These are phyloP conservation scores for Aspergillus conjunctus DNA, from an alignment of 495 filamentous ascomycete species.

Conservation along the genomic window DNA sequence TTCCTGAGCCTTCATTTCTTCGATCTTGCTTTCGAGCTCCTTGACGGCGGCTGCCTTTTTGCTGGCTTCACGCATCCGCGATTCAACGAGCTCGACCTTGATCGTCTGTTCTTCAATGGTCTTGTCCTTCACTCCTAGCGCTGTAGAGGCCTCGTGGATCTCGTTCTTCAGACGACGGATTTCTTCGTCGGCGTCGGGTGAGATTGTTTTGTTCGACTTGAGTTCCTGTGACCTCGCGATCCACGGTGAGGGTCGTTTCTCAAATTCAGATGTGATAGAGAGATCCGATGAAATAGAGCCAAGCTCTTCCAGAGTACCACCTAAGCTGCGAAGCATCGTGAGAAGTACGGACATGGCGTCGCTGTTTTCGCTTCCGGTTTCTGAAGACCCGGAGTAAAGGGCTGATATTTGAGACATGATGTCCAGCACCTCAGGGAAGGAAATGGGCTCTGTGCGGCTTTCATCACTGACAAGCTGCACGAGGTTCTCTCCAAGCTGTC, in stretches of 20 bases:
- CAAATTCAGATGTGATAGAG: slow-evolving; percentile 81
- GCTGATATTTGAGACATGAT: slow-evolving; percentile 60
- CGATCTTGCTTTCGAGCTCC: slow-evolving; percentile 60
- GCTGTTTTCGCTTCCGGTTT: slow-evolving; percentile 47
- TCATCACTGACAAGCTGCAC: slow-evolving; percentile 70
- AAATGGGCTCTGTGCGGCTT: slow-evolving; percentile 67
- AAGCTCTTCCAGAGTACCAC: slow-evolving; percentile 68
- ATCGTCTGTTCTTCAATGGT: slow-evolving; percentile 85
- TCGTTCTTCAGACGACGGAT: slow-evolving; percentile 75
- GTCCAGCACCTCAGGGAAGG: slow-evolving; percentile 63
- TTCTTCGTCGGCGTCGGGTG: slow-evolving; percentile 78
- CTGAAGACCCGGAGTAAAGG: slow-evolving; percentile 30
- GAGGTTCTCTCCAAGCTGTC: slow-evolving; percentile 66
- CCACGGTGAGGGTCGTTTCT: slow-evolving; percentile 77
- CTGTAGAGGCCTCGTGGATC: slow-evolving; percentile 59
- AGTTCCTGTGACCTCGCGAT: slow-evolving; percentile 77
- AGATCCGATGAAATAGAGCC: slow-evolving; percentile 72
- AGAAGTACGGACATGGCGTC: slow-evolving; percentile 70
- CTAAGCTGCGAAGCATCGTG: slow-evolving; percentile 65
- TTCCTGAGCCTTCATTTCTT: slow-evolving; percentile 55
- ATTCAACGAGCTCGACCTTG: slow-evolving; percentile 59
- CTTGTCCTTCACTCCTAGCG: slow-evolving; percentile 85
- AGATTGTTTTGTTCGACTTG: slow-evolving; percentile 72
- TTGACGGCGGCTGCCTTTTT: slow-evolving; percentile 54
- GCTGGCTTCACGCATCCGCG: slow-evolving; percentile 53